Percentiles rank a stretch among this genome's conserved stretches.
Conservation (phyloP, 257 asterid genomes). For the Nicotiana attenuata region DNA sequence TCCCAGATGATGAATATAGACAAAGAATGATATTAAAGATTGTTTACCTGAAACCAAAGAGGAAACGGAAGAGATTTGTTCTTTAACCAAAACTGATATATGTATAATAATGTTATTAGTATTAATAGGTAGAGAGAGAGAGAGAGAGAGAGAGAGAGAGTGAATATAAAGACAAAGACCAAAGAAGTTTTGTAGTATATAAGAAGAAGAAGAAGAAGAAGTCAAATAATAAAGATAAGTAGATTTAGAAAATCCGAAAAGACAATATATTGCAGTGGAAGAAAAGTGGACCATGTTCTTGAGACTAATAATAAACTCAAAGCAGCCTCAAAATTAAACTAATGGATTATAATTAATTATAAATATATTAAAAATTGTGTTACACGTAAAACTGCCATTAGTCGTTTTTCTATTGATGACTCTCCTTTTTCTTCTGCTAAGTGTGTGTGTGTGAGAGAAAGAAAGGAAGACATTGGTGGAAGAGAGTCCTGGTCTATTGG, state of each 20-base stretch:
- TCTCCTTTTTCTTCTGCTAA: slow-evolving; percentile 1
- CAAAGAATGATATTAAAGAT: background rate
- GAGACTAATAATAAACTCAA: background rate
- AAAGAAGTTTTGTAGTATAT: background rate
- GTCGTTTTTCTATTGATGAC: background rate
- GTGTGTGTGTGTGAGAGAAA: background rate
- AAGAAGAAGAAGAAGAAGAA: background rate
- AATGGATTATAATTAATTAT: background rate
- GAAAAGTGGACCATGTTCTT: slow-evolving; percentile 56
- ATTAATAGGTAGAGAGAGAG: background rate
- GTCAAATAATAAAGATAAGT: background rate
- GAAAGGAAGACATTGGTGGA: too few species aligned
- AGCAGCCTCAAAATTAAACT: background rate
- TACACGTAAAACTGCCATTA: slow-evolving; percentile 3
- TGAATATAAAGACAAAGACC: background rate
- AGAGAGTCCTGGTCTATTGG: background rate
- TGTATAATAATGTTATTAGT: background rate
- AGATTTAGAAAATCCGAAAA: background rate
- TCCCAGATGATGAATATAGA: background rate
- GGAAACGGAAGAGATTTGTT: background rate
- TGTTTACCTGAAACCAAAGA: slow-evolving; percentile 6
- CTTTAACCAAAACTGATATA: background rate
- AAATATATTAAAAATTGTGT: background rate
- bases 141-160: background rate
- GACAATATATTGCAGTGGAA: slow-evolving; percentile 27